phyloP scores from a whole-genome alignment of 129 eudicot species.

The Lactuca sativa region DNA sequence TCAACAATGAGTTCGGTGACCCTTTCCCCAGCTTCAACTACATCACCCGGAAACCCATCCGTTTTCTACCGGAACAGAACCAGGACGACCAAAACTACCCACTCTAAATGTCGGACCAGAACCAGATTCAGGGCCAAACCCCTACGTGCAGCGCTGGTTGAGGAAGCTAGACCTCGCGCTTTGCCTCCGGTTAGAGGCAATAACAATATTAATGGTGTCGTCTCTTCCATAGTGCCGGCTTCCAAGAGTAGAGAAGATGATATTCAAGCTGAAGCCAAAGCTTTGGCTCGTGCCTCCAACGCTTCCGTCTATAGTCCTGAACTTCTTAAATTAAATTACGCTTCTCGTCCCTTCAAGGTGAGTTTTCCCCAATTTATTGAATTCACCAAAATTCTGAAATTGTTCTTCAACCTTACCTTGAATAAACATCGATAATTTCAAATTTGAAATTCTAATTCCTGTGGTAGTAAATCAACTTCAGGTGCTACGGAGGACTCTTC shows the following conservation, averaged over 20 bases:
- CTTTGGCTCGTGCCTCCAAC: conserved; percentile 75
- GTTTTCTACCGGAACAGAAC: conserved; percentile 25
- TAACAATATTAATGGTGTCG: conserved; percentile 21
- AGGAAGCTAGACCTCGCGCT: conserved; percentile 52
- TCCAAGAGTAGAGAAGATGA: conserved; percentile 65
- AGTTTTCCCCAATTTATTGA: not conserved
- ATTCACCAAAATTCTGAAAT: not conserved
- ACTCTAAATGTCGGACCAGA: conserved; percentile 31
- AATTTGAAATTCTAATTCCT: not conserved
- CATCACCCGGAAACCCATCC: conserved; percentile 26
- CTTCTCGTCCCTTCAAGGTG: conserved; percentile 76
- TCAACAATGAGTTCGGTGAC: conserved; percentile 21
- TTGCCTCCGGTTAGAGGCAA: conserved; percentile 36
- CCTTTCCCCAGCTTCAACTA: conserved; percentile 26
- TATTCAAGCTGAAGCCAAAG: conserved; percentile 86
- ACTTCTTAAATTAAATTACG: conserved; percentile 57
- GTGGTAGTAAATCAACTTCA: conserved; percentile 15
- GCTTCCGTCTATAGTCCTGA: conserved; percentile 77
- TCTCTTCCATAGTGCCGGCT: conserved; percentile 25
- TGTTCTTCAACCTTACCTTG: not conserved
- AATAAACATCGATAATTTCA: not conserved
- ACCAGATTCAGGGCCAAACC: conserved; percentile 24
- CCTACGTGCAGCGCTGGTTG: conserved; percentile 46
- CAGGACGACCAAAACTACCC: not conserved
- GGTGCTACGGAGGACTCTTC: conserved; percentile 61